phyloP scores from a whole-genome alignment of 1,139 yeast genomes.

The Candida sp. region DNA sequence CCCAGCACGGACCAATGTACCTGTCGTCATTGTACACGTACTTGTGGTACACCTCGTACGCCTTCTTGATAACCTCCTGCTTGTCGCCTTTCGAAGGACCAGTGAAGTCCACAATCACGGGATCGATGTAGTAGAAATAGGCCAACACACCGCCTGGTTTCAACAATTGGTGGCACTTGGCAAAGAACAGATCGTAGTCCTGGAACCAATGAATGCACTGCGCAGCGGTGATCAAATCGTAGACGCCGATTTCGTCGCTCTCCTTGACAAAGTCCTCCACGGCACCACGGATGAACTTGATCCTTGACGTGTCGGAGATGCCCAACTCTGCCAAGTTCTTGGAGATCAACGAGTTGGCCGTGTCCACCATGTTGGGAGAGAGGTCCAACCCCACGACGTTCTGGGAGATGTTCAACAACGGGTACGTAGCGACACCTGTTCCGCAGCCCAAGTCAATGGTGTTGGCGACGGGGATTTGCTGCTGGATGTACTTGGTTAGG shows the following conservation, averaged over 20 bases:
- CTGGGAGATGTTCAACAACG: conserved; percentile 33
- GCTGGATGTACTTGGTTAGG: conserved; percentile 32
- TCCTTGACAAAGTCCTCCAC: conserved; percentile 34
- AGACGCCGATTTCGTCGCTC: conserved; percentile 19
- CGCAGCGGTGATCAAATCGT: conserved; percentile 48
- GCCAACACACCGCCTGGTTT: conserved; percentile 44
- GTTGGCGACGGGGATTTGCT: conserved; percentile 19
- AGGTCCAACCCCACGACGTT: conserved; percentile 39
- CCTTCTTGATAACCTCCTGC: conserved; percentile 22
- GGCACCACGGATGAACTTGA: conserved; percentile 36
- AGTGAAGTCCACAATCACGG: conserved; percentile 34
- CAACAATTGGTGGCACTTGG: conserved; percentile 29
- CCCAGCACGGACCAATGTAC: conserved; percentile 48
- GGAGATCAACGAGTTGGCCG: conserved; percentile 32
- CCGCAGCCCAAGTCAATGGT: conserved; percentile 47
- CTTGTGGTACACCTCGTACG: conserved; percentile 30
- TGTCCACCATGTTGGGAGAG: conserved; percentile 36
- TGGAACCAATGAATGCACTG: conserved; percentile 53
- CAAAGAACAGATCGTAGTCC: conserved; percentile 38
- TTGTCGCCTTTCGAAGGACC: conserved; percentile 18
- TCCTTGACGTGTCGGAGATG: conserved; percentile 25
- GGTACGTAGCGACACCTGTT: conserved; percentile 45
- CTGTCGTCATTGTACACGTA: conserved; percentile 40
- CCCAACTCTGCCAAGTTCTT: conserved; percentile 22
- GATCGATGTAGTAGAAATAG: conserved; percentile 50